Evolutionary conservation across 192 early-diverging fungal species (phyloP).

Genomic region (Backusella australiensis): DNA sequence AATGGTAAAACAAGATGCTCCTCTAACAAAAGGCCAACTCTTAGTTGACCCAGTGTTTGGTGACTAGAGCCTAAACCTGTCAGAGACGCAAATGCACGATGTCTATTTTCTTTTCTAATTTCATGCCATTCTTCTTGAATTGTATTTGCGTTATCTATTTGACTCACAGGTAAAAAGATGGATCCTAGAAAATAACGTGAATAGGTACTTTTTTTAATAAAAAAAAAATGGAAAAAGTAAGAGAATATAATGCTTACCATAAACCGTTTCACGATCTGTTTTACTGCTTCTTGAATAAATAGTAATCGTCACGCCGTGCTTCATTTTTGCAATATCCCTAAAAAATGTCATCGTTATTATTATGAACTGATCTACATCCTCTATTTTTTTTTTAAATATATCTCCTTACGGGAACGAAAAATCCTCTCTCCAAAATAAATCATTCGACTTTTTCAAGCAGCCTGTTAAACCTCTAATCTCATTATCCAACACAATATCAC

Average conservation of each 20-base stretch:
- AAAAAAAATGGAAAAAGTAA: background rate
- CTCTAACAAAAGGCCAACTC: slow-evolving; percentile 38
- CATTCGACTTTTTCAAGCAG: slow-evolving; percentile 23
- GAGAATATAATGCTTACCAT: background rate
- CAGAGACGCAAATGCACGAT: slow-evolving; percentile 27
- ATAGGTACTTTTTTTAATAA: too few species aligned
- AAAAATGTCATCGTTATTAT: background rate
- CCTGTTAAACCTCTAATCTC: slow-evolving; percentile 41
- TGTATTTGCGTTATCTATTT: background rate
- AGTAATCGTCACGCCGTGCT: slow-evolving; percentile 17
- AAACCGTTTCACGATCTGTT: slow-evolving; percentile 14
- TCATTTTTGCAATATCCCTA: slow-evolving; percentile 23
- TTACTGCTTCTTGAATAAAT: slow-evolving; percentile 22
- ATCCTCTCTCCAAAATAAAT: slow-evolving; percentile 44
- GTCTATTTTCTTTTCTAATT: slow-evolving; percentile 24
- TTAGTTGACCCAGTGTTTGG: slow-evolving; percentile 35
- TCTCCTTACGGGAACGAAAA: slow-evolving; percentile 42
- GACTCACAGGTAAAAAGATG: slow-evolving; percentile 5
- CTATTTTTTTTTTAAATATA: background rate
- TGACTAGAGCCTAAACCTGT: slow-evolving; percentile 20
- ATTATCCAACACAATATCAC: slow-evolving; percentile 45
- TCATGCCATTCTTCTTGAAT: slow-evolving; percentile 28
- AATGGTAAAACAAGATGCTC: slow-evolving; percentile 41
- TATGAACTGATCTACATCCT: background rate
- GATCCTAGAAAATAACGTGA: background rate